Conservation (phyloP, 495 filamentous ascomycete species). For the Penicillium diatomitis region DNA sequence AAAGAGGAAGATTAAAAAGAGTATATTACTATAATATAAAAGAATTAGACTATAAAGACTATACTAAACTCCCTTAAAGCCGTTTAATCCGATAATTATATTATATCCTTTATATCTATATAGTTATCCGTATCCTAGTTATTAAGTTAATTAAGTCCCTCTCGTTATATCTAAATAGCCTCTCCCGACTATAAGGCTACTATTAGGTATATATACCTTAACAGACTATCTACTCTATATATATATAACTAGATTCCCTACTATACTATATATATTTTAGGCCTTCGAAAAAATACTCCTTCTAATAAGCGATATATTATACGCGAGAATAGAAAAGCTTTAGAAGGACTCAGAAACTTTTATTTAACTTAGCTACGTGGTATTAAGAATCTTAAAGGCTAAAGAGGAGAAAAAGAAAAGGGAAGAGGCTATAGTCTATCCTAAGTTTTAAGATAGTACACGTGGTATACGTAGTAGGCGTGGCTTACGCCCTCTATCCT, state of each 20-base stretch:
- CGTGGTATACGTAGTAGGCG: too few species aligned
- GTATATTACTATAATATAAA: too few species aligned
- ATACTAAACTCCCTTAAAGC: too few species aligned
- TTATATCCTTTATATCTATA: background rate
- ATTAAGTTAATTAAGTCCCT: background rate
- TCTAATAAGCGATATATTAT: background rate
- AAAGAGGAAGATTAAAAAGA: too few species aligned
- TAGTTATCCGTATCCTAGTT: background rate
- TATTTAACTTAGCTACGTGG: background rate
- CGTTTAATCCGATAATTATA: background rate
- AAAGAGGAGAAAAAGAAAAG: too few species aligned
- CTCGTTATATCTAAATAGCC: constrained; percentile 2
- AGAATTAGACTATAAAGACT: too few species aligned
- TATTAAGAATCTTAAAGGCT: background rate
- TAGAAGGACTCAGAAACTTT: background rate
- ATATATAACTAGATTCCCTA: constrained; percentile 1
- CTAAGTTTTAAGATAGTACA: too few species aligned
- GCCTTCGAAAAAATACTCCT: background rate
- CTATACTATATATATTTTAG: background rate
- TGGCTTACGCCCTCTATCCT: too few species aligned
- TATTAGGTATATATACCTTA: constrained; percentile 1
- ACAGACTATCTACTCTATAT: background rate
- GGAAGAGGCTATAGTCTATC: too few species aligned
- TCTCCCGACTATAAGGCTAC: background rate
- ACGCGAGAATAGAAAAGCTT: background rate